These are phyloP conservation scores for Crithidia fasciculata DNA, from an alignment of 208 protist species.

Conservation along the genomic window DNA sequence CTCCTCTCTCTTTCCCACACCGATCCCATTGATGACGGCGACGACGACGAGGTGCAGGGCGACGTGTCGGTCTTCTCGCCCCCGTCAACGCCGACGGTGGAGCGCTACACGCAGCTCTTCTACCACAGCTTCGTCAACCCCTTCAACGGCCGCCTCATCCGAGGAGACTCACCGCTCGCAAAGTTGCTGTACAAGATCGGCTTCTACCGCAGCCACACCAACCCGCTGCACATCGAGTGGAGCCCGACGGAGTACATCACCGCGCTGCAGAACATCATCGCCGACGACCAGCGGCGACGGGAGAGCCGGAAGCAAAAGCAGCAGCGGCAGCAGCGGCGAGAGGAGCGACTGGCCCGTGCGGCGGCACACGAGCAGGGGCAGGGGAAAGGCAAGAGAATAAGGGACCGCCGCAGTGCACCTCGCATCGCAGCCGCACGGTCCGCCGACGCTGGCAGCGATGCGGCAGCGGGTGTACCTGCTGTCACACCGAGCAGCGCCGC, in stretches of 20 bases:
- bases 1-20: neutral
- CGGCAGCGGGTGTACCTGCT: neutral
- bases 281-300: neutral
- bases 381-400: neutral
- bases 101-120: conserved; percentile 13
- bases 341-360: conserved; percentile 1
- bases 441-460: neutral
- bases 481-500: neutral
- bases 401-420: neutral
- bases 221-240: conserved; percentile 74
- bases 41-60: neutral
- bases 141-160: conserved; percentile 67
- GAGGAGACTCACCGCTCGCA: conserved; percentile 19
- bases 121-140: conserved; percentile 62
- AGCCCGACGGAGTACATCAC: conserved; percentile 38
- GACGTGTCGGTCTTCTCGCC: neutral
- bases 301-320: neutral
- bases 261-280: conserved; percentile 21
- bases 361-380: neutral
- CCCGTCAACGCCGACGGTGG: neutral
- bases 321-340: neutral
- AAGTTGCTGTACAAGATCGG: conserved; percentile 51
- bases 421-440: neutral
- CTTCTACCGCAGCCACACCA: conserved; percentile 52
- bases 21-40: neutral